Conservation (phyloP, 257 asterid genomes). For the Phtheirospermum japonicum region DNA sequence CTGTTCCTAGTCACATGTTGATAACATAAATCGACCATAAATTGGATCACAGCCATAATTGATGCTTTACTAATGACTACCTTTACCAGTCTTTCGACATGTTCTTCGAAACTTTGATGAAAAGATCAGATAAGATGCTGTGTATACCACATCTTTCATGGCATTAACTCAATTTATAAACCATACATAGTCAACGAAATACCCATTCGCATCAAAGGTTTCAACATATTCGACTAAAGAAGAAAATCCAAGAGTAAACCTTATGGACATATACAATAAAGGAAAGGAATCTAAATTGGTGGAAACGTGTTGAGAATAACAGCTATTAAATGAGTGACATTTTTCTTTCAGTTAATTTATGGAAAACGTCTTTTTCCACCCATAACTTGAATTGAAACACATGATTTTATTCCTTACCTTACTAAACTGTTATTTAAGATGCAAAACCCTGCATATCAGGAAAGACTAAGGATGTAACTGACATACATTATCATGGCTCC, state of each 20-base stretch:
- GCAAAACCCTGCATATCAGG: not conserved
- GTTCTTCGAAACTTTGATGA: not conserved
- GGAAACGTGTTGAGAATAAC: constrained; percentile 6
- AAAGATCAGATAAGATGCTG: not conserved
- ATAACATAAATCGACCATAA: not conserved
- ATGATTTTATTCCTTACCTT: too few species aligned
- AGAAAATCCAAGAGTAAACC: not conserved
- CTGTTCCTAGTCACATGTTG: constrained; percentile 7
- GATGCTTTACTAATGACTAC: not conserved
- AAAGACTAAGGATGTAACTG: not conserved
- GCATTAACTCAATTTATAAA: constrained; percentile 1
- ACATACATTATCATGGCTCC: not conserved
- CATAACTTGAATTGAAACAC: not conserved
- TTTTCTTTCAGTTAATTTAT: not conserved
- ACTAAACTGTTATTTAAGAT: not conserved
- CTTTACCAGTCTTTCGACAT: not conserved
- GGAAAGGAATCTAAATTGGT: not conserved
- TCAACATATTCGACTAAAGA: not conserved
- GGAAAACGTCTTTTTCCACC: too few species aligned
- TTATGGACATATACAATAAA: not conserved
- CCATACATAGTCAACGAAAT: not conserved
- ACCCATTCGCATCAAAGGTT: constrained; percentile 2
- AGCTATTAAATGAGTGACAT: not conserved
- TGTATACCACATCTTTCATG: constrained; percentile 5
- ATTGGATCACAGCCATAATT: not conserved